phyloP scores from a whole-genome alignment of 2,329 filamentous ascomycete species.

The Leptographium wingfieldii region DNA sequence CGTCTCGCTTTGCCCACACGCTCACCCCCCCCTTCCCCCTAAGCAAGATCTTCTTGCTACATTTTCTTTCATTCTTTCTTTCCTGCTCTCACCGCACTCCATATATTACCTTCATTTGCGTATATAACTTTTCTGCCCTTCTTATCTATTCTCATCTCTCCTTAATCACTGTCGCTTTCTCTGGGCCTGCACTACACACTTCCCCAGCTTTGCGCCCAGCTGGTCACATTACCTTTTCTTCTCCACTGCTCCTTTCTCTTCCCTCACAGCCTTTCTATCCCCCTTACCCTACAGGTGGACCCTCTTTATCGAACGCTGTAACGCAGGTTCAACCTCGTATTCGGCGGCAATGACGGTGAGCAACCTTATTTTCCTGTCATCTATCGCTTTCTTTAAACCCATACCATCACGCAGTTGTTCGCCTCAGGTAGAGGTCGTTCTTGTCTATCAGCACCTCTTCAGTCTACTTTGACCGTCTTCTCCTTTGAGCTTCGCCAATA shows the following conservation, averaged over 20 bases:
- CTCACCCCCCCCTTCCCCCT: not conserved
- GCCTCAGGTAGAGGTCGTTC: not conserved
- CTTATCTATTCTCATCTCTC: not conserved
- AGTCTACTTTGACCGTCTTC: not conserved
- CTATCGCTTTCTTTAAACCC: not conserved
- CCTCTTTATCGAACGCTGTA: not conserved
- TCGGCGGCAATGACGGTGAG: not conserved
- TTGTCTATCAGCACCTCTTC: not conserved
- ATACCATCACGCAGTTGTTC: not conserved
- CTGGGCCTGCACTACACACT: not conserved
- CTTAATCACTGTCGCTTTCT: not conserved
- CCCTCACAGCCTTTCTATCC: not conserved
- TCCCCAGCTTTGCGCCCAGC: not conserved
- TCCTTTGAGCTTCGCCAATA: not conserved
- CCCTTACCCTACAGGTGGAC: not conserved
- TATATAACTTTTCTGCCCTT: no score
- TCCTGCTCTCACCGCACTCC: not conserved
- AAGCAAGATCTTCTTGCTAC: constrained; percentile 10
- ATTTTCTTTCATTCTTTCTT: not conserved
- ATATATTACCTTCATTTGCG: not conserved
- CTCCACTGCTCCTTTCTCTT: not conserved
- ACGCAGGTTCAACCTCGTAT: not conserved
- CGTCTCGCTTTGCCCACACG: constrained; percentile 5
- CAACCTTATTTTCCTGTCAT: not conserved
- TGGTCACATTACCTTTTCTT: not conserved